A percentile compares a stretch with the other conserved stretches of the same genome.
phyloP scores from a whole-genome alignment of 1,284 basidiomycete genomes.

The Anthracocystis setariae region DNA sequence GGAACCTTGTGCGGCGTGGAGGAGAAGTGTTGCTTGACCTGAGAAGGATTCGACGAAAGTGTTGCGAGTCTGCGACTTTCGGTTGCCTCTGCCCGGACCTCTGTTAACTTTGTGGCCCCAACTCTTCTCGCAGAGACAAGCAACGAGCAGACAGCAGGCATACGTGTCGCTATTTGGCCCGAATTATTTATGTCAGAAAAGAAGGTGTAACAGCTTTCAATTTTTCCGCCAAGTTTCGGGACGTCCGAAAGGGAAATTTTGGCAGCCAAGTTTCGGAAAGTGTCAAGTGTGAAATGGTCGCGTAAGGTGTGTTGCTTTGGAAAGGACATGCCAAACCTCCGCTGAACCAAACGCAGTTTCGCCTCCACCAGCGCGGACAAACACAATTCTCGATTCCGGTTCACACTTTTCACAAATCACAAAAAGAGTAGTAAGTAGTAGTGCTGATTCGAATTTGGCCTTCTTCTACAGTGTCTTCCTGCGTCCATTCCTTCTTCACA shows the following conservation, averaged over 20 bases:
- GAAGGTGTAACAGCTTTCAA: background rate
- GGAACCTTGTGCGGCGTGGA: background rate
- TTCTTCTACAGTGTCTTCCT: no score
- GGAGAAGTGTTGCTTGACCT: background rate
- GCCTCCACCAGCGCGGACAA: no score
- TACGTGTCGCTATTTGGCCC: slow-evolving; percentile 2
- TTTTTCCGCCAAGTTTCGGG: no score
- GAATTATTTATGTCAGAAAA: background rate
- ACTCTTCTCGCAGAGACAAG: background rate
- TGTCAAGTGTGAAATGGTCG: slow-evolving; percentile 9
- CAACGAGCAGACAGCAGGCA: background rate
- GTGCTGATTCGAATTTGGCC: no score
- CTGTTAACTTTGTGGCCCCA: background rate
- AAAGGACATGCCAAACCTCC: background rate
- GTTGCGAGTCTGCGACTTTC: background rate
- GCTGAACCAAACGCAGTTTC: background rate
- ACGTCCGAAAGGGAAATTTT: background rate
- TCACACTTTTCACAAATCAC: background rate
- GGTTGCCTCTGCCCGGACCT: background rate
- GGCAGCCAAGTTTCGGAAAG: slow-evolving; percentile 2
- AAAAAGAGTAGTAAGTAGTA: no score
- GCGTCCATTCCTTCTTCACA: no score
- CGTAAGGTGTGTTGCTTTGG: slow-evolving; percentile 6
- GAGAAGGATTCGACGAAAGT: background rate
- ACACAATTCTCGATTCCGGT: no score